These are phyloP conservation scores for Acrocalymma vagum DNA, from an alignment of 2,329 filamentous ascomycete genomes.

Conservation along the genomic window DNA sequence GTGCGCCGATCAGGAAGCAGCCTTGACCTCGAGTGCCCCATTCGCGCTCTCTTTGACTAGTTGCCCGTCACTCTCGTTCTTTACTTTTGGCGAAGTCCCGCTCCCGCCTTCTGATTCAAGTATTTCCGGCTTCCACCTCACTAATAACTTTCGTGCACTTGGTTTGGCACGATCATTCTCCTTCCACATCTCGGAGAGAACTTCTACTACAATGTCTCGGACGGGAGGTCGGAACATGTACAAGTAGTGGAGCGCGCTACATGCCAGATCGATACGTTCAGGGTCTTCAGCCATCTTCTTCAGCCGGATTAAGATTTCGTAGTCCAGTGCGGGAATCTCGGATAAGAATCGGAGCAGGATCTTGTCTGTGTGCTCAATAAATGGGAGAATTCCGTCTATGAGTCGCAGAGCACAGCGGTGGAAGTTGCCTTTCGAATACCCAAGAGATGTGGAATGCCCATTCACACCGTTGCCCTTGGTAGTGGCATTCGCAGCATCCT, in stretches of 20 bases:
- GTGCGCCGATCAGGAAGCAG: constrained; percentile 30
- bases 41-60: constrained; percentile 33
- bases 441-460: constrained; percentile 50
- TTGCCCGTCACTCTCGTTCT: constrained; percentile 25
- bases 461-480: constrained; percentile 50
- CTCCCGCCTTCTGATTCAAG: constrained; percentile 35
- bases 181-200: constrained; percentile 66
- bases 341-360: constrained; percentile 89
- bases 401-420: constrained; percentile 80
- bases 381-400: constrained; percentile 89
- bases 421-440: constrained; percentile 66
- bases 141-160: constrained; percentile 62
- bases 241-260: constrained; percentile 64
- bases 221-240: constrained; percentile 63
- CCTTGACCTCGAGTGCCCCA: constrained; percentile 37
- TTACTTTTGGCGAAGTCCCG: constrained; percentile 22
- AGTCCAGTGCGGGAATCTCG: constrained; percentile 84
- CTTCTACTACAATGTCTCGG: constrained; percentile 64
- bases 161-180: constrained; percentile 56
- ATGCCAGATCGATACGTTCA: constrained; percentile 67
- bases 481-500: constrained; percentile 39
- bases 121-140: constrained; percentile 63
- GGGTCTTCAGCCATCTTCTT: constrained; percentile 70
- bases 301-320: constrained; percentile 76
- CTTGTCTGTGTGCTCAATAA: constrained; percentile 90